A percentile compares a stretch with the other conserved stretches of the same genome.
These are phyloP conservation scores for Madurella mycetomatis DNA, from an alignment of 2,329 filamentous ascomycete genomes.

Conservation along the genomic window DNA sequence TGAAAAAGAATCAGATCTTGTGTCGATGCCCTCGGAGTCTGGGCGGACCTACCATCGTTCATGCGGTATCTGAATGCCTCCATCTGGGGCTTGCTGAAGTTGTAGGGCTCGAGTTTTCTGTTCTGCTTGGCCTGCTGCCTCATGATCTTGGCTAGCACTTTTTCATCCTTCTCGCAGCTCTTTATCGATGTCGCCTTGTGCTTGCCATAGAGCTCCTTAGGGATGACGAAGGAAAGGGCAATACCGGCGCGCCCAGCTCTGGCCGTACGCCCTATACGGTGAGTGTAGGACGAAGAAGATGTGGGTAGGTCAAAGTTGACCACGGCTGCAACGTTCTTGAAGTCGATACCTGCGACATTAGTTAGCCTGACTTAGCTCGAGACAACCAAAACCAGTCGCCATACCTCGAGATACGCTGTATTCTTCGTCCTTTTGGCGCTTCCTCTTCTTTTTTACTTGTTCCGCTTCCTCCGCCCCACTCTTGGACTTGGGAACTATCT, in stretches of 20 bases:
- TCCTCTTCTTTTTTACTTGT: constrained; percentile 57
- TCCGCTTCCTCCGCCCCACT: constrained; percentile 27
- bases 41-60: constrained; percentile 58
- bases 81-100: constrained; percentile 90
- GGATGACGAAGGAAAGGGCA: constrained; percentile 92
- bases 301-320: constrained; percentile 95
- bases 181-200: constrained; percentile 80
- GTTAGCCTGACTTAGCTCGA: background rate
- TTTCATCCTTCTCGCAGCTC: constrained; percentile 77
- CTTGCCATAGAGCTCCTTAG: constrained; percentile 75
- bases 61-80: constrained; percentile 94
- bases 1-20: background rate
- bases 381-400: background rate
- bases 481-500: constrained; percentile 29
- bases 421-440: constrained; percentile 69
- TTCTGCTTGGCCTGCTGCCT: constrained; percentile 74
- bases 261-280: constrained; percentile 90
- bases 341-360: constrained; percentile 61
- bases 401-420: constrained; percentile 86
- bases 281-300: constrained; percentile 88
- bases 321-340: constrained; percentile 89
- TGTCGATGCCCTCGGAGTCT: no score
- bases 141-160: constrained; percentile 72
- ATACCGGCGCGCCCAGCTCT: constrained; percentile 89
- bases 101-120: constrained; percentile 81